phyloP scores from a whole-genome alignment of 2,329 filamentous ascomycete species.

The Pseudocercospora musae region DNA sequence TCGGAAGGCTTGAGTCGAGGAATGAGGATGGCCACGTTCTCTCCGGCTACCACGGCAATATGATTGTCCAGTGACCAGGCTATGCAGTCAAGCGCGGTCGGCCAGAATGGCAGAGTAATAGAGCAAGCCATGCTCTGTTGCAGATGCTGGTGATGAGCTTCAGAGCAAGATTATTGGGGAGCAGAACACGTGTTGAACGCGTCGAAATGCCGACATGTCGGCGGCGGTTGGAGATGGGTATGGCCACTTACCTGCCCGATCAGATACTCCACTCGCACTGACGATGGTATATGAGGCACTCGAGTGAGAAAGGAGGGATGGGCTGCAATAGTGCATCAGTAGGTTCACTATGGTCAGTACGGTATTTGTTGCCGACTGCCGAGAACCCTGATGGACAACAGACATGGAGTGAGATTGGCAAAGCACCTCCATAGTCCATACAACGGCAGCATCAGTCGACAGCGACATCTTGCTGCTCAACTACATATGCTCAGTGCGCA shows the following conservation, averaged over 20 bases:
- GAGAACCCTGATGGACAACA: not conserved
- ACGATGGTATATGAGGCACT: not conserved
- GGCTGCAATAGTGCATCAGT: too few relatives aligned
- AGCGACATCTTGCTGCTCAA: not conserved
- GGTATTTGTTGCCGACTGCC: not conserved
- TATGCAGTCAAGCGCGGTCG: constrained; percentile 52
- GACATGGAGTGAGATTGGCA: not conserved
- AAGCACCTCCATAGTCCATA: not conserved
- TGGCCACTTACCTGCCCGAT: not conserved
- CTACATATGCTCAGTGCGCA: not conserved
- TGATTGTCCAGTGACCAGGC: constrained; percentile 59
- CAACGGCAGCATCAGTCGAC: not conserved
- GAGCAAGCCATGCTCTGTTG: constrained; percentile 19
- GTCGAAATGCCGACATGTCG: not conserved
- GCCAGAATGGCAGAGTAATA: constrained; percentile 42
- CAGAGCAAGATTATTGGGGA: not conserved
- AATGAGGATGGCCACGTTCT: constrained; percentile 52
- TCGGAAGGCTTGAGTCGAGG: constrained; percentile 27
- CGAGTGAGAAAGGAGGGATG: not conserved
- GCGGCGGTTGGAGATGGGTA: not conserved
- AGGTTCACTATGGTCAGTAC: too few relatives aligned
- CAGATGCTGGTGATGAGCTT: constrained; percentile 3
- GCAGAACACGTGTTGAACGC: constrained; percentile 13
- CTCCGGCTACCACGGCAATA: constrained; percentile 55
- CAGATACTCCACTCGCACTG: not conserved